Base-by-base conservation (phyloP, 1,284 basidiomycete species). In the Testicularia cyperi region DNA sequence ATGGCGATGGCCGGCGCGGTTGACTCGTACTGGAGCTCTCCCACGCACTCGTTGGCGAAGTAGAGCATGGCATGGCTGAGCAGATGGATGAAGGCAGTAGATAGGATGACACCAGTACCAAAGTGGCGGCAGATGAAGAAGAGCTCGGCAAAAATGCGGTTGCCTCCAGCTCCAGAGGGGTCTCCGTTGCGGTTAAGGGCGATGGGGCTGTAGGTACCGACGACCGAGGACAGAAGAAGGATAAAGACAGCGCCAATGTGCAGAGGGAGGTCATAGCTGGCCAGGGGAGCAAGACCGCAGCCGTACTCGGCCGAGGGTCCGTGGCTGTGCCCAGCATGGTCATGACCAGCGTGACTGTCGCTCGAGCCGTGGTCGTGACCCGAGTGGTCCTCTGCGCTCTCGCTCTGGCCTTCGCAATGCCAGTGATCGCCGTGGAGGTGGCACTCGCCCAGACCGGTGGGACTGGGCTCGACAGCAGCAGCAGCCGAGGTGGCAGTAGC, bases 11-110 rank as follows among this genome's bases (percentile, higher is more conserved):
- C 78, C 0, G 79, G 71, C 0, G 76, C 75, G 0, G 78, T 75
- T 0, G 79, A 72, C 31, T 80, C 79, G 58, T 77, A 81, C 3
- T 44, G 49, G 4, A 81, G 65, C 14, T 78, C 68, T 2, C 79
- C 55, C 18, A 80, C 52, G 52, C 80, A 80, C n/a, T 77, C 69
- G 64, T 78, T 78, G 39, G 47, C 44, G 26, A 64, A 46, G 23
- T 58, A 57, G 52, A 79, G 49, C 46, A 80, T 78, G 1, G 77
- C 74, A 54, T 80, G 78, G 55, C 72, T 77, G 1, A 81, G 68
- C 0, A 81, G 68, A 44, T 81, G 80, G 19, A 77, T 75, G 44
- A 80, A 80, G 0, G 79, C 80, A 0, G 79, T 80, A 5, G 74
- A 71, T 26, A 80, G 56, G 53, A 80, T 79, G 45, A 81, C 71